Evolutionary conservation across 2,329 filamentous ascomycete genomes (phyloP), one percentile per base, ranked within the genome.

Genomic region (Sarocladium oryzae): DNA sequence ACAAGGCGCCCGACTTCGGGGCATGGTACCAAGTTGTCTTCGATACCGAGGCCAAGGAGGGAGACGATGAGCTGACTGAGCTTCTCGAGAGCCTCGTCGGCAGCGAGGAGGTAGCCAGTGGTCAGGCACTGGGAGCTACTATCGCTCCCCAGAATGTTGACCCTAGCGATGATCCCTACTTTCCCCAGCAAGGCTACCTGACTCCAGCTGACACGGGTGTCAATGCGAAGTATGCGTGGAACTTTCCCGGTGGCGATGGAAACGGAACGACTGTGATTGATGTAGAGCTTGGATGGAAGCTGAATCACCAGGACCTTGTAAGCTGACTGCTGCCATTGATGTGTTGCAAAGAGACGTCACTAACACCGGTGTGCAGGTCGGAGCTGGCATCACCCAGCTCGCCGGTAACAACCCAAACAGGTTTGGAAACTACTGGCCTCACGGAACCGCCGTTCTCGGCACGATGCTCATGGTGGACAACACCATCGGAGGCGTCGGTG

Each of bases 401-500:
- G 50, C 50, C 15, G 50, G 50, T 4, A 32, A 46, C 21, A 48
- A 52, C 30, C 26, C 33, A 6, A 52, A 38, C n/a, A 46, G 50
- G 37, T 48, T 26, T 20, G 40, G 30, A 9, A 30, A 15, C 4
- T 46, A 52, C n/a, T 52, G 36, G 23, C 40, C 36, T 6, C 50
- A 48, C n/a, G 50, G 40, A 2, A 52, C 50, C 2, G 35, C 40
- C 2, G 40, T 48, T 26, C 40, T 52, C 2, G 50, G 50, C 10
- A 40, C 46, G 30, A 52, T 52, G 21, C 50, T 51, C 38, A 51
- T 51, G 50, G 50, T 51, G 13, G 50, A 52, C 40, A 52, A 52
- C 40, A 20, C 40, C 9, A 26, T 52, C 21, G 50, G 50, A 24
- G 50, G 50, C 13, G 50, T 52, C 20, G 50, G 50, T 13, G 37